phyloP scores from a whole-genome alignment of 768 basidiomycete genomes.

The Neoboletus brunneissimus region DNA sequence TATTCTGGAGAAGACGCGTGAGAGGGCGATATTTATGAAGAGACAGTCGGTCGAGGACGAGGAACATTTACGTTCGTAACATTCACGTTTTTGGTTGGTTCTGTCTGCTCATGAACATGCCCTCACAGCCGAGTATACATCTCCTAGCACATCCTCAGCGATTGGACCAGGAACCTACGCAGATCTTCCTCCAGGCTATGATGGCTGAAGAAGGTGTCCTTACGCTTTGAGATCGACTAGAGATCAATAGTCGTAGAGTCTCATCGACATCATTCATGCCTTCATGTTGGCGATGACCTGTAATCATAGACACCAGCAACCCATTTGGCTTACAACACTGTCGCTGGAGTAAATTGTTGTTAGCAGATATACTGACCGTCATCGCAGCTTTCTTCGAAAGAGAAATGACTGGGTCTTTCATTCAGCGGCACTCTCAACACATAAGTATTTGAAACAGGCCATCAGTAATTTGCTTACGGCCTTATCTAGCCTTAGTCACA shows the following conservation, averaged over 20 bases:
- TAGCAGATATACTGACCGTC: not conserved
- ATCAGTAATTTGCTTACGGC: too few species aligned
- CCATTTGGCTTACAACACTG: not conserved
- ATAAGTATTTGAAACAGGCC: too few species aligned
- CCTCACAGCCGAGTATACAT: slow-evolving; percentile 30
- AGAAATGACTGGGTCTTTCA: not conserved
- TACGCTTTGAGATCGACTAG: not conserved
- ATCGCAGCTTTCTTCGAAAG: not conserved
- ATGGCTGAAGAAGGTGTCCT: slow-evolving; percentile 14
- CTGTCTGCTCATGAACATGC: not conserved
- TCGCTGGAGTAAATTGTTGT: not conserved
- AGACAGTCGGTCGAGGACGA: slow-evolving; percentile 44
- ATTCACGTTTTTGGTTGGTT: not conserved
- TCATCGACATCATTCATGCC: not conserved
- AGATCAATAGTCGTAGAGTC: not conserved
- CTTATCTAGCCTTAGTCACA: too few species aligned
- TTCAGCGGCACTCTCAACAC: too few species aligned
- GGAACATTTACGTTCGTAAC: slow-evolving; percentile 30
- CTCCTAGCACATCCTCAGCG: slow-evolving; percentile 19
- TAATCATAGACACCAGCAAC: not conserved
- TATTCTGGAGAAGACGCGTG: slow-evolving; percentile 72
- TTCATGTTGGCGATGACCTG: not conserved
- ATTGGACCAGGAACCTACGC: slow-evolving; percentile 15
- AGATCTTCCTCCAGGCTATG: slow-evolving; percentile 32
- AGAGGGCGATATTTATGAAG: slow-evolving; percentile 73